Evolutionary conservation across 2,329 filamentous ascomycete genomes (phyloP).

Genomic region (Furcasterigmium furcatum): DNA sequence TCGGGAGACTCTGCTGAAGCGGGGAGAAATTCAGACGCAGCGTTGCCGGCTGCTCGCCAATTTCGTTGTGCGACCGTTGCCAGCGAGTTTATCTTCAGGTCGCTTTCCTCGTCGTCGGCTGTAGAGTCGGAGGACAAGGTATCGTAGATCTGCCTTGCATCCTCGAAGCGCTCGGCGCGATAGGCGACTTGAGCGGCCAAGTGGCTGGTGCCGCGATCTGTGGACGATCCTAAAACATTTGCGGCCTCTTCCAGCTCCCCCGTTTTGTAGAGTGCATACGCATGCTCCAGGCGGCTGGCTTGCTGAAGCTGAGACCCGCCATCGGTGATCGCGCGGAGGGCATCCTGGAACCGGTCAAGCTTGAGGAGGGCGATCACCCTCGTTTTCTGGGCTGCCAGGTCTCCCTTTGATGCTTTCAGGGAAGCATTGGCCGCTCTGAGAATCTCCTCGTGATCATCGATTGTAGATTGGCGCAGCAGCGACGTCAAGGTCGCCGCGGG

Average conservation of each 20-base stretch:
- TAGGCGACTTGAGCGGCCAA: slow-evolving; percentile 68
- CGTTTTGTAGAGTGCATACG: slow-evolving; percentile 82
- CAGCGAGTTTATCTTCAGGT: slow-evolving; percentile 72
- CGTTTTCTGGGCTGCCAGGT: slow-evolving; percentile 61
- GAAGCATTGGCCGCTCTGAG: slow-evolving; percentile 62
- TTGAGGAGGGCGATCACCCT: slow-evolving; percentile 75
- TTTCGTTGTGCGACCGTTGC: slow-evolving; percentile 70
- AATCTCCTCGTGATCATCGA: slow-evolving; percentile 71
- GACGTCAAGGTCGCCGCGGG: slow-evolving; percentile 48
- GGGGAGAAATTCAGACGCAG: slow-evolving; percentile 22
- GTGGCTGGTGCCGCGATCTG: slow-evolving; percentile 37
- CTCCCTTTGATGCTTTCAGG: slow-evolving; percentile 57
- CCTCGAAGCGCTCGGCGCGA: slow-evolving; percentile 68
- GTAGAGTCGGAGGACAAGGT: slow-evolving; percentile 42
- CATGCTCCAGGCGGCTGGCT: slow-evolving; percentile 64
- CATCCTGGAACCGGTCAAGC: slow-evolving; percentile 79
- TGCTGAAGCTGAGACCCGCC: slow-evolving; percentile 59
- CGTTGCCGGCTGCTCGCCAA: slow-evolving; percentile 56
- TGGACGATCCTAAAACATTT: not conserved
- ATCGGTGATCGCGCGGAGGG: slow-evolving; percentile 64
- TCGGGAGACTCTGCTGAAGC: slow-evolving; percentile 40
- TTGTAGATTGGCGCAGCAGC: slow-evolving; percentile 51
- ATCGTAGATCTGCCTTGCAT: slow-evolving; percentile 62
- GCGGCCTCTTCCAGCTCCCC: slow-evolving; percentile 65
- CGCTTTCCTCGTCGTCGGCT: slow-evolving; percentile 62